Evolutionary conservation across 768 basidiomycete species (phyloP).

Genomic region (Tulasnella sp.): DNA sequence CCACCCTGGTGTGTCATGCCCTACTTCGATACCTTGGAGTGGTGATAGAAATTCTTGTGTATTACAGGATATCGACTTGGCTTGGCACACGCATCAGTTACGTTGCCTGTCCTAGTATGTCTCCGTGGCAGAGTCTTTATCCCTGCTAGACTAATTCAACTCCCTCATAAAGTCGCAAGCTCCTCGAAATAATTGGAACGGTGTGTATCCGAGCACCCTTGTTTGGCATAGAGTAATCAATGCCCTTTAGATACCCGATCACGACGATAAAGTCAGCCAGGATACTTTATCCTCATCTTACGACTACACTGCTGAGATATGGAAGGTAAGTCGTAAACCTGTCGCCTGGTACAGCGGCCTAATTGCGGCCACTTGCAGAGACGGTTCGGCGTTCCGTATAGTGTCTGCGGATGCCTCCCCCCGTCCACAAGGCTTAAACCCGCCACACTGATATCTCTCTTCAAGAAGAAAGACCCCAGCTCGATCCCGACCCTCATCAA

Average conservation of each 20-base stretch:
- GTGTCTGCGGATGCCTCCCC: constrained; percentile 47
- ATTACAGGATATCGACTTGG: constrained; percentile 18
- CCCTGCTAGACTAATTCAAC: constrained; percentile 16
- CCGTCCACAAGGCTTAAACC: neutral
- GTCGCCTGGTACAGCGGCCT: neutral
- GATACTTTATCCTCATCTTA: constrained; percentile 33
- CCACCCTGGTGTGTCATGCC: constrained; percentile 14
- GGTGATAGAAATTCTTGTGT: neutral
- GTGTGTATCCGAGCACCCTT: neutral
- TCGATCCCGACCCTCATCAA: constrained; percentile 12
- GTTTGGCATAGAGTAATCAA: neutral
- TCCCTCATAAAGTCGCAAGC: neutral
- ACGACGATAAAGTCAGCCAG: constrained; percentile 40
- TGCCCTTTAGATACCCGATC: constrained; percentile 25
- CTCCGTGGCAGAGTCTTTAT: constrained; percentile 28
- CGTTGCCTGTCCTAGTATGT: constrained; percentile 36
- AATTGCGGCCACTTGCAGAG: constrained; percentile 20
- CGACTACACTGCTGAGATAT: constrained; percentile 39
- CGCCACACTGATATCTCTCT: neutral
- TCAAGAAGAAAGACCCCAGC: constrained; percentile 1
- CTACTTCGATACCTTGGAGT: neutral
- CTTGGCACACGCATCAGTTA: constrained; percentile 21
- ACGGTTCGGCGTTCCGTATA: constrained; percentile 43
- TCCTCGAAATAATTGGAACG: neutral
- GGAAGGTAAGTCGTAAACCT: constrained; percentile 28